Evolutionary conservation across 106 monocot species (phyloP).

Genomic region (Dendrobium chrysotoxum): DNA sequence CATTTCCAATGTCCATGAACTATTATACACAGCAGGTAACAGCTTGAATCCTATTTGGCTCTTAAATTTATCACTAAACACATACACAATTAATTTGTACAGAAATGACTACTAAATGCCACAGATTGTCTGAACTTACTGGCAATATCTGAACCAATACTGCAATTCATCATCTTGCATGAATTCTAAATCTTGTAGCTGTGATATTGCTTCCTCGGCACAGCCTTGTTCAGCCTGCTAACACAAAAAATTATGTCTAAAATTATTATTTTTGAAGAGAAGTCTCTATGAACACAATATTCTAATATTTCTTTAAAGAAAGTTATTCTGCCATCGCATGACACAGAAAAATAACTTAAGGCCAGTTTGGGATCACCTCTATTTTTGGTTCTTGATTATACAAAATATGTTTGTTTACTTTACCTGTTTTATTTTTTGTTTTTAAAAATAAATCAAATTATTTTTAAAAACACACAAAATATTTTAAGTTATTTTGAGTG

Average conservation of each 20-base stretch:
- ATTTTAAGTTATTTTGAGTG: no score
- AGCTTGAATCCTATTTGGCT: not conserved
- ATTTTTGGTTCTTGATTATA: no score
- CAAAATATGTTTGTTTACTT: no score
- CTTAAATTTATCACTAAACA: not conserved
- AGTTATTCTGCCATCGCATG: no score
- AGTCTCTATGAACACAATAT: not conserved
- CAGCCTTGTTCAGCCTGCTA: slow-evolving; percentile 25
- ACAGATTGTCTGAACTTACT: not conserved
- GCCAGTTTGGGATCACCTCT: no score
- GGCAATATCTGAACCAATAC: slow-evolving; percentile 6
- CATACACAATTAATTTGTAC: not conserved
- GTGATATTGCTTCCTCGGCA: slow-evolving; percentile 25
- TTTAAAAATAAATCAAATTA: no score
- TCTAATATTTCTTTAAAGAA: no score
- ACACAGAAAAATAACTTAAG: no score
- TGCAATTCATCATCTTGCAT: slow-evolving; percentile 16
- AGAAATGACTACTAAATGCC: not conserved
- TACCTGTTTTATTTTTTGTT: no score
- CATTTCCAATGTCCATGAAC: not conserved
- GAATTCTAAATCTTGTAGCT: slow-evolving; percentile 13
- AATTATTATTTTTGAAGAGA: not conserved
- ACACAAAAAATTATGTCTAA: not conserved
- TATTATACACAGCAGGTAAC: not conserved
- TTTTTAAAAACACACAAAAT: no score